Conservation (phyloP, 1,284 basidiomycete species). For the Singerocomus inundabilis region DNA sequence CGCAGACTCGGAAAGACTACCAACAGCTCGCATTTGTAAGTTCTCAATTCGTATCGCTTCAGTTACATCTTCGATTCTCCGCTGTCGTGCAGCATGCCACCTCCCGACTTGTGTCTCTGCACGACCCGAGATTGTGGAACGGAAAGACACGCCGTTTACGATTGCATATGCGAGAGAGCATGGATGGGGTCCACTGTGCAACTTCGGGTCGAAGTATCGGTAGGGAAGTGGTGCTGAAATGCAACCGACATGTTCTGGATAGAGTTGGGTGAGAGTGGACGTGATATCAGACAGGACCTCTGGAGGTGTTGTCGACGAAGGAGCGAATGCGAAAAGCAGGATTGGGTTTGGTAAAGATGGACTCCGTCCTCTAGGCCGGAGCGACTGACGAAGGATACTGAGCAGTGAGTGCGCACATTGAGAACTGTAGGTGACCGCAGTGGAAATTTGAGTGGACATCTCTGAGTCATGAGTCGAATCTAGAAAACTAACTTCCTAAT, state of each 20-base stretch:
- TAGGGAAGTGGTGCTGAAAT: slow-evolving; percentile 49
- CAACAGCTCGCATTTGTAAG: slow-evolving; percentile 9
- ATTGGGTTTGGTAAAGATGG: slow-evolving; percentile 10
- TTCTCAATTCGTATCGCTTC: slow-evolving; percentile 29
- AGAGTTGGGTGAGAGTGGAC: slow-evolving; percentile 41
- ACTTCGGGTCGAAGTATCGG: slow-evolving; percentile 5
- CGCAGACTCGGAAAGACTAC: slow-evolving; percentile 19
- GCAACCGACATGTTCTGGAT: slow-evolving; percentile 53
- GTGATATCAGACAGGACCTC: slow-evolving; percentile 44
- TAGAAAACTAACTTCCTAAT: too few relatives aligned
- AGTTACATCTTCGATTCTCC: slow-evolving; percentile 3
- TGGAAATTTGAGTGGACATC: slow-evolving; percentile 21
- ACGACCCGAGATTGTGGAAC: slow-evolving; percentile 58
- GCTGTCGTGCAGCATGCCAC: slow-evolving; percentile 53
- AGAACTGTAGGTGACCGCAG: slow-evolving; percentile 16
- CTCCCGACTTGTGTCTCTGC: slow-evolving; percentile 62
- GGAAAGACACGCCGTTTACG: slow-evolving; percentile 46
- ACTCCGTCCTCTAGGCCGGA: background rate
- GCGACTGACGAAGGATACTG: slow-evolving; percentile 9
- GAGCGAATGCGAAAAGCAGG: slow-evolving; percentile 52
- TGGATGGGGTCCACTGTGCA: slow-evolving; percentile 31
- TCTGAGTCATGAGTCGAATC: background rate
- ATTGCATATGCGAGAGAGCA: slow-evolving; percentile 53
- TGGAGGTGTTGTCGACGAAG: slow-evolving; percentile 36
- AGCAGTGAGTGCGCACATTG: slow-evolving; percentile 23